Conservation (phyloP, 257 asterid species). For the Solanum chmielewskii region DNA sequence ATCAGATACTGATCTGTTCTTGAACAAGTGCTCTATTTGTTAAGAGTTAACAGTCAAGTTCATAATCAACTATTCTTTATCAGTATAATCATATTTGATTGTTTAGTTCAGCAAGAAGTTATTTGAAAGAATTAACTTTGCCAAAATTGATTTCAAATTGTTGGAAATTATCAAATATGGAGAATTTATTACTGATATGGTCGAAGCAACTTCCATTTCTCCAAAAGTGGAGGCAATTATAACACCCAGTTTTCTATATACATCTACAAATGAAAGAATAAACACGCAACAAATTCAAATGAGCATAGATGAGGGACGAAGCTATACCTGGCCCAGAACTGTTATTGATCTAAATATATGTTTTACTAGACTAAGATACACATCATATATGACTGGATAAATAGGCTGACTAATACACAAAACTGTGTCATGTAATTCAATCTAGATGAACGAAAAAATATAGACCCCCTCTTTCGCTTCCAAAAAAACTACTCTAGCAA, state of each 20-base stretch:
- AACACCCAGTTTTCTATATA: neutral
- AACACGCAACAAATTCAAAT: neutral
- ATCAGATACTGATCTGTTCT: neutral
- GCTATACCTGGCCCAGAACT: neutral
- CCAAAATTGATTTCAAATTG: too few relatives aligned
- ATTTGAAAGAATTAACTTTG: too few relatives aligned
- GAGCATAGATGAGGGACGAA: neutral
- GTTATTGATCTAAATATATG: neutral
- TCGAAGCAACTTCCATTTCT: neutral
- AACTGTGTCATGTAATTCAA: neutral
- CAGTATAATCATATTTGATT: neutral
- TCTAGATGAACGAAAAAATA: neutral
- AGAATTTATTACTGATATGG: neutral
- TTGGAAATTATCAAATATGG: neutral
- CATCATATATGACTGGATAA: neutral
- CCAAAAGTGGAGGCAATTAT: neutral
- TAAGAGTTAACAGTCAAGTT: neutral
- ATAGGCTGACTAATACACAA: neutral
- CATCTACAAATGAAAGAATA: neutral
- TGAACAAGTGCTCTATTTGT: neutral
- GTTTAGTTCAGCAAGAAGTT: neutral
- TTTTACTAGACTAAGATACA: neutral
- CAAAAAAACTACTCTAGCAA: neutral
- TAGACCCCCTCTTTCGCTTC: conserved; percentile 4
- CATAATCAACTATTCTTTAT: neutral